Percentiles rank a stretch among this genome's conserved stretches.
Evolutionary conservation across 2,329 filamentous ascomycete genomes (phyloP).

Genomic region (Chaetomium sp.): DNA sequence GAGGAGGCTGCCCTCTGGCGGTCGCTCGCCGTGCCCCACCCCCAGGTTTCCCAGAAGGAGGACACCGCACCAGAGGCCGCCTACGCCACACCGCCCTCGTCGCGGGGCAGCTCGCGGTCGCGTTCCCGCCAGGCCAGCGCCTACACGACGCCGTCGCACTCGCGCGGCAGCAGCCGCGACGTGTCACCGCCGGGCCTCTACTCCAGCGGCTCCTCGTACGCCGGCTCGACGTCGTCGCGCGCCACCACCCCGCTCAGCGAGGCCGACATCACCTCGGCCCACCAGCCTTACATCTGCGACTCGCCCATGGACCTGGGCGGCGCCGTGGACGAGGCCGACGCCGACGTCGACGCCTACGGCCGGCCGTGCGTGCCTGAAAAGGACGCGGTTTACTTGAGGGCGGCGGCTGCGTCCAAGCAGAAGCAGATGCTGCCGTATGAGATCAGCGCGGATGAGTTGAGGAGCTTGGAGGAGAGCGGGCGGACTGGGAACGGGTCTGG

Average conservation of each 20-base stretch:
- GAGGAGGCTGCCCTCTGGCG: constrained; percentile 41
- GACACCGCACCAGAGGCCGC: constrained; percentile 35
- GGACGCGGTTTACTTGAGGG: constrained; percentile 36
- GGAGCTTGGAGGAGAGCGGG: constrained; percentile 51
- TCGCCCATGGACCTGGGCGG: constrained; percentile 22
- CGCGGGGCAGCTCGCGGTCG: constrained; percentile 47
- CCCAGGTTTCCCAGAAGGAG: constrained; percentile 25
- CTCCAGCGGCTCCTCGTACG: constrained; percentile 53
- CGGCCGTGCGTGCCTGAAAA: constrained; percentile 44
- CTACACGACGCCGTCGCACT: constrained; percentile 8
- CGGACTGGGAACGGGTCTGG: neutral
- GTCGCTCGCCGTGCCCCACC: constrained; percentile 31
- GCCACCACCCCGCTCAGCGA: constrained; percentile 54
- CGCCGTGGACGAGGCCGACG: constrained; percentile 46
- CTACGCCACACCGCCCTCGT: constrained; percentile 52
- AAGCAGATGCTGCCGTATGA: constrained; percentile 55
- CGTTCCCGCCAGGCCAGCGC: constrained; percentile 38
- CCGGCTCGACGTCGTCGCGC: constrained; percentile 47
- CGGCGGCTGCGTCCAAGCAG: constrained; percentile 33
- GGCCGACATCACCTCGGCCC: constrained; percentile 40
- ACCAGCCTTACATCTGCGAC: constrained; percentile 46
- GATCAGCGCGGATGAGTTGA: constrained; percentile 56
- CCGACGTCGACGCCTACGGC: constrained; percentile 47
- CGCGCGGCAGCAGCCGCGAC: constrained; percentile 50
- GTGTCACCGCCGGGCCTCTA: constrained; percentile 44